Conservation (phyloP, 2,329 filamentous ascomycete species). For the Ceratocystis harringtonii region DNA sequence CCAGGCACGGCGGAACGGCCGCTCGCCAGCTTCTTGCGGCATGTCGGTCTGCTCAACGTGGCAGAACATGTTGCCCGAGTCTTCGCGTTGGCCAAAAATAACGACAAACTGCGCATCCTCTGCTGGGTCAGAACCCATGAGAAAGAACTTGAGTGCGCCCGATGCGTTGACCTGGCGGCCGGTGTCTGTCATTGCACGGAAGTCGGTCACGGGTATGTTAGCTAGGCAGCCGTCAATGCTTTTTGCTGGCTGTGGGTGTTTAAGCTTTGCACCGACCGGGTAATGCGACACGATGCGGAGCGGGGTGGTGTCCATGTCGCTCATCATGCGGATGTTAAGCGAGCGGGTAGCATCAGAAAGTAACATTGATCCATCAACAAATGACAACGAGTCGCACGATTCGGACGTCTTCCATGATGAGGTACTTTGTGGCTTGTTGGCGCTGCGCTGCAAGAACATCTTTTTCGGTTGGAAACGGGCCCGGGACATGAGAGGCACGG, state of each 20-base stretch:
- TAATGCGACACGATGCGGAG: constrained; percentile 17
- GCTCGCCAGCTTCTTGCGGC: constrained; percentile 3
- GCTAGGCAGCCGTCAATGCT: constrained; percentile 13
- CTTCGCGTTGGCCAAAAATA: constrained; percentile 11
- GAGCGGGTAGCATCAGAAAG: neutral
- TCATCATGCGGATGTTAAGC: constrained; percentile 12
- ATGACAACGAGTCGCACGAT: neutral
- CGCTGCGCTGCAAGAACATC: constrained; percentile 17
- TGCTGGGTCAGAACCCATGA: constrained; percentile 14
- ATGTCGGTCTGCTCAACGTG: constrained; percentile 14
- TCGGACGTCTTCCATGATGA: constrained; percentile 3
- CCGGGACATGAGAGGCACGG: constrained; percentile 17
- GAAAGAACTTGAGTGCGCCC: constrained; percentile 15
- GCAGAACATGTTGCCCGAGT: constrained; percentile 4
- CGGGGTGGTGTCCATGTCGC: constrained; percentile 11
- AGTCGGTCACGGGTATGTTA: constrained; percentile 8
- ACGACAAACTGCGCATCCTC: constrained; percentile 15
- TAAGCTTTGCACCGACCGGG: constrained; percentile 12
- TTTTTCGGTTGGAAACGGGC: constrained; percentile 16
- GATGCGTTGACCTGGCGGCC: constrained; percentile 8
- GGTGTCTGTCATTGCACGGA: constrained; percentile 7
- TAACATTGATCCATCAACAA: neutral
- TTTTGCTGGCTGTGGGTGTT: constrained; percentile 11
- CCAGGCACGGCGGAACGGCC: constrained; percentile 11
- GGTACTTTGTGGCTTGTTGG: neutral